Conservation (phyloP, 352 stramenopile genomes). For the Pythium graminicola region DNA sequence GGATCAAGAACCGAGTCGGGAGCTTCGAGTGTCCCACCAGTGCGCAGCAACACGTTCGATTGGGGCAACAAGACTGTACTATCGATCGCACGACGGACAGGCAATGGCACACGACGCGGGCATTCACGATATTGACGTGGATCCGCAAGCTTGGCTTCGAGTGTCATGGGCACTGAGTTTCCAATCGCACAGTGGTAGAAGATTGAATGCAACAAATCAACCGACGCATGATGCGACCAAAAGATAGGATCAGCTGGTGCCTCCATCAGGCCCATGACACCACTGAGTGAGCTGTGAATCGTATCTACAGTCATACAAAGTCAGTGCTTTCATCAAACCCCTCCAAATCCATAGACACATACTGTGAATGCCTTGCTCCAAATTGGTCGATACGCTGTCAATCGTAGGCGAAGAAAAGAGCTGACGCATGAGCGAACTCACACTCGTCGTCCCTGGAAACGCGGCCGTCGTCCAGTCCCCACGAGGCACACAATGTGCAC, state of each 20-base stretch:
- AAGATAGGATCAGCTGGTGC: conserved; percentile 81
- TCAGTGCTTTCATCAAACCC: not conserved
- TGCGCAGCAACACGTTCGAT: conserved; percentile 47
- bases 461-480: conserved; percentile 43
- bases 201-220: conserved; percentile 81
- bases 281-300: conserved; percentile 64
- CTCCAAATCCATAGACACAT: conserved; percentile 19
- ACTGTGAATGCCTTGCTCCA: conserved; percentile 77
- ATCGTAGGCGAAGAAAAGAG: conserved; percentile 68
- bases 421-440: conserved; percentile 70
- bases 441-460: conserved; percentile 61
- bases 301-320: conserved; percentile 42
- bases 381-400: conserved; percentile 44
- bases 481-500: conserved; percentile 62
- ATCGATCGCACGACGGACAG: conserved; percentile 27
- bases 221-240: conserved; percentile 77
- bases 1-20: conserved; percentile 49
- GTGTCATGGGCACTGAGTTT: conserved; percentile 42
- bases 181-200: conserved; percentile 78
- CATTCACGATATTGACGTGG: conserved; percentile 59
- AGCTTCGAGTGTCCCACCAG: conserved; percentile 32
- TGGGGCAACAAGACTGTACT: conserved; percentile 50
- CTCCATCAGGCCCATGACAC: conserved; percentile 66
- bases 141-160: conserved; percentile 53
- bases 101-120: conserved; percentile 32